Percentiles rank a stretch among this genome's conserved stretches.
These are phyloP conservation scores for Middelhovenomyces tepae DNA, from an alignment of 805 yeast genomes.

Conservation along the genomic window DNA sequence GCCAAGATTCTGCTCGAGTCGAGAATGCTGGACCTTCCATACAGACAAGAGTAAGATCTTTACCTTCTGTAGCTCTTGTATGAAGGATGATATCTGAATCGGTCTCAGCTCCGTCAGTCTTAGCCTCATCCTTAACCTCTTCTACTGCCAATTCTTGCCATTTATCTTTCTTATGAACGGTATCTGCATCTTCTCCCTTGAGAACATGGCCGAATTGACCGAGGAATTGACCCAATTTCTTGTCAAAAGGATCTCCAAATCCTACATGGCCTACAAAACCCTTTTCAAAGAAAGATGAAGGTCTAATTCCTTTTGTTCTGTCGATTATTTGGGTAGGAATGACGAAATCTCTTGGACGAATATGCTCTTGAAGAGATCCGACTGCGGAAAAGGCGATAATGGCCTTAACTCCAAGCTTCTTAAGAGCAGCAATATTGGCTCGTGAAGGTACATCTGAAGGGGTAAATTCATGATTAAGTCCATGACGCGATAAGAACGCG, in stretches of 20 bases:
- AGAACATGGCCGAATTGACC: conserved; percentile 50
- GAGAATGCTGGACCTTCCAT: conserved; percentile 99
- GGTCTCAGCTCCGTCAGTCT: no score
- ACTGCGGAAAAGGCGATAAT: conserved; percentile 93
- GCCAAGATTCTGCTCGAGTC: conserved; percentile 88
- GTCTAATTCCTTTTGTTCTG: conserved; percentile 91
- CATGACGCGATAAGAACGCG: conserved; percentile 94
- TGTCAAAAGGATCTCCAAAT: conserved; percentile 94
- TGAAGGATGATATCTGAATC: conserved; percentile 42
- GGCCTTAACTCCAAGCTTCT: conserved; percentile 75
- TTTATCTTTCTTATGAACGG: no score
- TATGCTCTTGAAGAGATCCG: conserved; percentile 84
- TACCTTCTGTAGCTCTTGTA: conserved; percentile 54
- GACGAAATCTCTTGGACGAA: conserved; percentile 94
- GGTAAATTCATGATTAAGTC: conserved; percentile 75
- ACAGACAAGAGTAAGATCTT: conserved; percentile 79
- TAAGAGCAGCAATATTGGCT: conserved; percentile 95
- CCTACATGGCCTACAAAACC: conserved; percentile 97
- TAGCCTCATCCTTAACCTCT: no score
- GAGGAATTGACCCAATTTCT: conserved; percentile 57
- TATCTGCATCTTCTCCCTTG: conserved; percentile 38
- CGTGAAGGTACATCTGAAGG: conserved; percentile 89
- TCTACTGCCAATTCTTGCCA: conserved; percentile 23
- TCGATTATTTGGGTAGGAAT: conserved; percentile 93
- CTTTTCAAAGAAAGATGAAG: conserved; percentile 77